Base-by-base conservation (phyloP, 2,329 filamentous ascomycete species). In the Cercospora citrullina region DNA sequence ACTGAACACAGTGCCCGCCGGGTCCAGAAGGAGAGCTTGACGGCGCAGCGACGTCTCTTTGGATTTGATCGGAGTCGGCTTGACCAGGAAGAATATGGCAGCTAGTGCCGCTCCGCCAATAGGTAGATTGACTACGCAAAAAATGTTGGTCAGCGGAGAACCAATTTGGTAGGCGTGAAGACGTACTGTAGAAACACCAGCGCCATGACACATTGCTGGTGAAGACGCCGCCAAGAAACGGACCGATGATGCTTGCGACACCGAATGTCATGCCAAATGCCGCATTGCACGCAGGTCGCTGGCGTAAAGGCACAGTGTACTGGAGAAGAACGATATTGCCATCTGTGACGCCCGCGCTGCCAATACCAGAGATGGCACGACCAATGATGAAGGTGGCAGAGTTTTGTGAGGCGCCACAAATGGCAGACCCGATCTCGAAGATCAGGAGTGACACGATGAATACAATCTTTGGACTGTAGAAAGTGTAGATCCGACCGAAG, bases 301-400 rank as follows among this genome's bases (percentile, higher is more conserved):
- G 62, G 45, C 51, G 21, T 10, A 69, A 33, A 33, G 67, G 64
- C 18, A 72, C 67, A 28, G 60, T 60, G 18, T 60, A 36, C 2
- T 66, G 66, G n/a, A 75, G 66, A 14, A 75, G 64, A 18, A 72
- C 72, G 26, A 80, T 74, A 5, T 77, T 78, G 8, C 82, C 82
- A 2, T 77, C 78, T 63, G 84, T 75, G 31, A 87, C 77, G 0
- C 85, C 86, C 6, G 84, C 84, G 18, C 82, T 83, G 2, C 84
- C 85, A 16, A 84, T 76, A 9, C 86, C 86, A 67, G 86, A 83
- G 8, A 87, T 72, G 0, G 83, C 81, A n/a, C 86, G 79, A 2
- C 85, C 86, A 3, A 80, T 79, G 57, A 88, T 84, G 53, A 88
- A 76, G 79, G 83, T 84, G 2, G 77, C 68, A 72, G 86, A 86